Base-by-base conservation (phyloP, 805 yeast genomes). In the Kazachstania kunashirensis region DNA sequence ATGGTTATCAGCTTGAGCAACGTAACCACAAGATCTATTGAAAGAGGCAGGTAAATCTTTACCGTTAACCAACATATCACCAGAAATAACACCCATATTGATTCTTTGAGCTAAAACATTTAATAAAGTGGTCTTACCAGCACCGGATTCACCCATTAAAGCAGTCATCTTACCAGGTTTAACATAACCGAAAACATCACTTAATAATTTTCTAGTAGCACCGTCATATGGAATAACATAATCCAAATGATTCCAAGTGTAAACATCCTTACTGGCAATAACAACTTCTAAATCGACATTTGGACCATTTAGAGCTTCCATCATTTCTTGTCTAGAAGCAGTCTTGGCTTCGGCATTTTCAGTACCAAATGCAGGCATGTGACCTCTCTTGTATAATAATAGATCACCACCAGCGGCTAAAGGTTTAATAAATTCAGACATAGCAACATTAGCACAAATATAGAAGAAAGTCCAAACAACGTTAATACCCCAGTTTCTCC, bases 61-160 rank as follows among this genome's bases (percentile, higher is more conserved):
- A 38, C 85, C 86, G 53, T 82, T 79, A 18, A 81, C 88, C 55
- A 78, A 61, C 68, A 75, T 70, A 49, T 78, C 81, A 49, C 84
- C 83, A 26, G 84, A 71, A 29, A 81, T 72, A 13, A 74, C 76
- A 59, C 89, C 92, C 55, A 72, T 65, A 29, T 77, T 71, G 37
- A 79, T 72, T 57, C 89, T 71, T 51, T 77, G 82, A 16, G 85
- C 77, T 42, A 82, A 67, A 46, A 79, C 77, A 57, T 81, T 80
- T 48, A 82, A 66, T 40, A 81, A 63, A 3, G 89, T 82, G 18
- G 92, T 81, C 52, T 81, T 81, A 64, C 92, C 92, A 31, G 92
- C 92, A 63, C 92, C 92, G 24, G 89, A 81, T 36, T 79, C 82
- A 51, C 92, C 92, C 88, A 81, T 80, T 40, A 81, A 65, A 5